phyloP scores from a whole-genome alignment of 2,329 filamentous ascomycete species.

The Helminthosporium solani region DNA sequence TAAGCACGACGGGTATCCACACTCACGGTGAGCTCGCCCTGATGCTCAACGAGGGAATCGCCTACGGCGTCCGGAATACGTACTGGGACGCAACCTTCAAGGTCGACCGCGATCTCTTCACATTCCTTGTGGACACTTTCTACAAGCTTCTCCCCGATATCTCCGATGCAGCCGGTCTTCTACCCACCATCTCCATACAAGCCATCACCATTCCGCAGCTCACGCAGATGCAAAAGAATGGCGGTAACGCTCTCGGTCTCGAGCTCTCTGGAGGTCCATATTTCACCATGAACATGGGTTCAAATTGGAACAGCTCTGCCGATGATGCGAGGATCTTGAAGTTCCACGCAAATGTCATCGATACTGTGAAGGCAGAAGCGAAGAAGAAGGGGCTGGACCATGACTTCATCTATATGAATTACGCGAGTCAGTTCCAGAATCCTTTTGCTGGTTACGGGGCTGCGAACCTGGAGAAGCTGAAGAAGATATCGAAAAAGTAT shows the following conservation, averaged over 20 bases:
- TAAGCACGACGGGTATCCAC: slow-evolving; percentile 18
- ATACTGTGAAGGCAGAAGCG: slow-evolving; percentile 5
- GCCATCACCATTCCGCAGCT: slow-evolving; percentile 27
- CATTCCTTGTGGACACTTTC: slow-evolving; percentile 24
- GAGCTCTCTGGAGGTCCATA: slow-evolving; percentile 20
- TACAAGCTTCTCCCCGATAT: slow-evolving; percentile 22
- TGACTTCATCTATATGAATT: slow-evolving; percentile 51
- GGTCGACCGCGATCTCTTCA: slow-evolving; percentile 21
- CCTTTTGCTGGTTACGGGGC: slow-evolving; percentile 46
- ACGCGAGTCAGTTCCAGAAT: slow-evolving; percentile 48
- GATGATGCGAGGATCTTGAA: slow-evolving; percentile 27
- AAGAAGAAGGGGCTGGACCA: slow-evolving; percentile 11
- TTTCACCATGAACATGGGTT: slow-evolving; percentile 15
- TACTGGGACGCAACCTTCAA: slow-evolving; percentile 34
- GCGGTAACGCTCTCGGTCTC: slow-evolving; percentile 36
- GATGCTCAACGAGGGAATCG: slow-evolving; percentile 15
- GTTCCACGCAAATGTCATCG: slow-evolving; percentile 18
- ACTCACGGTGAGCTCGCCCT: slow-evolving; percentile 25
- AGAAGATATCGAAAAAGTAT: slow-evolving; percentile 39
- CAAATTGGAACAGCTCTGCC: slow-evolving; percentile 21
- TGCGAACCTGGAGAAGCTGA: slow-evolving; percentile 37
- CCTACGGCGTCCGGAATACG: slow-evolving; percentile 22
- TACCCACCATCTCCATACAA: slow-evolving; percentile 26
- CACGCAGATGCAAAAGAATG: slow-evolving; percentile 19
- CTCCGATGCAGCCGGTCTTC: slow-evolving; percentile 17